These are phyloP conservation scores for Candida ficus DNA, from an alignment of 805 yeast species.

Conservation along the genomic window DNA sequence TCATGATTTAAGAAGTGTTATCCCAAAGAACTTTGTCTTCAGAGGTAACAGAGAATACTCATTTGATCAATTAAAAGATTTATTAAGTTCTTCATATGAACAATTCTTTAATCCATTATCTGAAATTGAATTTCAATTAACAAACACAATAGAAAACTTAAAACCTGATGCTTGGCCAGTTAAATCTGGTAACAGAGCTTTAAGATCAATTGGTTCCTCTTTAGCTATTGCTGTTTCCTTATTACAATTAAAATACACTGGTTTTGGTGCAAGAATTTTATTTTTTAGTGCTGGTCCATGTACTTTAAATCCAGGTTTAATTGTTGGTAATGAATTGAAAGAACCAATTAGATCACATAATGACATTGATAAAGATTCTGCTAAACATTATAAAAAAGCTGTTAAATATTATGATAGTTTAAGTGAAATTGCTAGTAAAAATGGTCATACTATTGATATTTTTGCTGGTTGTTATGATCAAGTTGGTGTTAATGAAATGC, in stretches of 20 bases:
- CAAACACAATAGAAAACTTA: constrained; percentile 72
- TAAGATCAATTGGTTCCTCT: constrained; percentile 93
- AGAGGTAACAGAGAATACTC: constrained; percentile 84
- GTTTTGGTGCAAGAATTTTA: constrained; percentile 83
- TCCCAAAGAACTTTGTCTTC: constrained; percentile 75
- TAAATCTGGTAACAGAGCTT: constrained; percentile 75
- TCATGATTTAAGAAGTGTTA: constrained; percentile 69
- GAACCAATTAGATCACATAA: constrained; percentile 98
- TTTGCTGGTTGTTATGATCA: constrained; percentile 97
- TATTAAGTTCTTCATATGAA: constrained; percentile 43
- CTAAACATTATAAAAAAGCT: constrained; percentile 85
- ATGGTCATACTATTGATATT: constrained; percentile 80
- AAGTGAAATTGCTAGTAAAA: constrained; percentile 63
- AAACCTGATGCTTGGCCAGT: constrained; percentile 86
- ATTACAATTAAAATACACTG: constrained; percentile 77
- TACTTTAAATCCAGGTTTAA: constrained; percentile 90
- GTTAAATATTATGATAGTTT: constrained; percentile 72
- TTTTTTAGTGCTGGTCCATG: constrained; percentile 94
- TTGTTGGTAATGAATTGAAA: constrained; percentile 84
- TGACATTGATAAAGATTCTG: constrained; percentile 88
- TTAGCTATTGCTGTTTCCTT: constrained; percentile 76
- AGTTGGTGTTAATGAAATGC: constrained; percentile 93
- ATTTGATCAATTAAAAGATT: constrained; percentile 48
- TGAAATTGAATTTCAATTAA: constrained; percentile 78
- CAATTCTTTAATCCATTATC: constrained; percentile 71